Evolutionary conservation across 768 basidiomycete genomes (phyloP), one percentile per base, ranked within the genome.

Genomic region (Russula lepida): DNA sequence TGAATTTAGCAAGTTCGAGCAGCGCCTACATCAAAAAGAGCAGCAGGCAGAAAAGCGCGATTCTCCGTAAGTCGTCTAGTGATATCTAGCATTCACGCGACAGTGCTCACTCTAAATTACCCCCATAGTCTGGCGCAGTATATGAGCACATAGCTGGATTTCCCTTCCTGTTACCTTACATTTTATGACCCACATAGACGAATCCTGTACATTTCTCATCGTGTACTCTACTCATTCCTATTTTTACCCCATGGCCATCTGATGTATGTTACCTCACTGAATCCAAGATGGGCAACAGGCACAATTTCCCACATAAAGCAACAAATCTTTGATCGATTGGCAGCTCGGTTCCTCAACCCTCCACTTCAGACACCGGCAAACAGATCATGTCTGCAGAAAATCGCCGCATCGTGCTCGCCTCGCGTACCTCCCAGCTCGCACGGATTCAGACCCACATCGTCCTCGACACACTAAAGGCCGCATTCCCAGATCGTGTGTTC

Each of bases 1-100:
- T 63, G 97, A 97, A 73, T 98, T 98, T 68, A 77, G 81, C 41
- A 98, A 93, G 75, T 80, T 97, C 2, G 93, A 95, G 71, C 69
- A 85, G 68, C 83, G 82, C 53, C 73, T 95, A 28, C 74, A 72
- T 25, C 67, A 73, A 41, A 75, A 81, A 64, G 70, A 76, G 52
- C 62, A 39, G 5, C 60, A 53, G 15, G 50, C 68, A 50, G 68
- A 67, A 64, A 70, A 69, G 62, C 72, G 78, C 59, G 77, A 80
- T 64, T 78, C 77, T 66, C 69, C 74, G 85, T 71, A 72, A 75
- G 84, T 78, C 15, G 9, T n/a, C 37, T 37, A 48, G 11, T 44
- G 30, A 6, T 27, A 35, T 59, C 71, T 58, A n/a, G 27, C 32
- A n/a, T 28, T 43, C 19, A 17, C 53, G 33, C 44, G 21, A 54